Evolutionary conservation across 2,329 filamentous ascomycete species (phyloP).

Genomic region (Fusarium multiceps): DNA sequence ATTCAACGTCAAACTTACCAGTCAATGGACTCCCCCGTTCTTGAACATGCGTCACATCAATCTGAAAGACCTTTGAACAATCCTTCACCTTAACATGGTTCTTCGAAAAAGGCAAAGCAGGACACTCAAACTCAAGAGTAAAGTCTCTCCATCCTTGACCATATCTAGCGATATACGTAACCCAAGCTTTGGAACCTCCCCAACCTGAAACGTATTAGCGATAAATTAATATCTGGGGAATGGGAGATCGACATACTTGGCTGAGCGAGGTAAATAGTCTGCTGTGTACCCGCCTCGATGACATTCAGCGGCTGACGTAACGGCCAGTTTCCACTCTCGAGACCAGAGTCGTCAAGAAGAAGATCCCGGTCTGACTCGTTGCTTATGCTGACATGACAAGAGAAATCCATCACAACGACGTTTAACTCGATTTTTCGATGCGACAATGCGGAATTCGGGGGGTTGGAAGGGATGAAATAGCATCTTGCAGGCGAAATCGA

Average conservation of each 20-base stretch:
- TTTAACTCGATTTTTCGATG: rapidly evolving
- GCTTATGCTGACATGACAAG: conserved; percentile 20
- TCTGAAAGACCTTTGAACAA: conserved; percentile 9
- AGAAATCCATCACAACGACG: conserved; percentile 11
- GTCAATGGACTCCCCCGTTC: conserved; percentile 22
- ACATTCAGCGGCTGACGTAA: conserved; percentile 30
- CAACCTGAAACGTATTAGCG: conserved; percentile 6
- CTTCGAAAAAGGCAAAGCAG: conserved; percentile 14
- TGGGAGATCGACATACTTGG: conserved; percentile 5
- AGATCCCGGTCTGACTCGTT: conserved; percentile 25
- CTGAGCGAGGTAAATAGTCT: conserved; percentile 22
- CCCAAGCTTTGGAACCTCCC: conserved; percentile 28
- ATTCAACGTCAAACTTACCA: not conserved
- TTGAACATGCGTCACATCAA: conserved; percentile 20
- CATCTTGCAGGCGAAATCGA: not conserved
- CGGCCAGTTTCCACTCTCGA: conserved; percentile 23
- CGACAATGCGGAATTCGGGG: not conserved
- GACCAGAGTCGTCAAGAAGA: conserved; percentile 26
- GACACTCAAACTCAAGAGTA: conserved; percentile 30
- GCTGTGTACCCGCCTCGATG: conserved; percentile 21
- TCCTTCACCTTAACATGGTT: conserved; percentile 19
- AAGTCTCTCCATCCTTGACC: conserved; percentile 24
- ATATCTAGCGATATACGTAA: conserved; percentile 16
- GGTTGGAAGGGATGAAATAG: not conserved
- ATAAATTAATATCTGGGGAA: not conserved